Percentiles rank a stretch among this genome's conserved stretches.
phyloP scores from a whole-genome alignment of 1,139 yeast species.

The Arxiozyma bovina region DNA sequence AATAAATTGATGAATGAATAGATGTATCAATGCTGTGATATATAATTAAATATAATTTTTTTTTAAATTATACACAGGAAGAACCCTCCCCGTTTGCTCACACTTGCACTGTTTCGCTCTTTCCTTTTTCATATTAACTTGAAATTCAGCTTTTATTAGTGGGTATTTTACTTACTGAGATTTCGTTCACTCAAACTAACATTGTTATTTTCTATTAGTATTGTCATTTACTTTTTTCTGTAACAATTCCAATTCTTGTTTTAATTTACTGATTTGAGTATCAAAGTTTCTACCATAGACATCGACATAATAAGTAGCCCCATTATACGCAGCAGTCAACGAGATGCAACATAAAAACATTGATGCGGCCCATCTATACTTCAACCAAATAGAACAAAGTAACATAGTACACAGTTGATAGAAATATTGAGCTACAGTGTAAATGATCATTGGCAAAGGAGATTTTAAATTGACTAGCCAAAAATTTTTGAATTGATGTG shows the following conservation, averaged over 20 bases:
- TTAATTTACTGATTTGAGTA: slow-evolving; percentile 70
- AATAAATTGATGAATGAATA: not conserved
- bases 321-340: slow-evolving; percentile 75
- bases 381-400: slow-evolving; percentile 80
- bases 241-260: slow-evolving; percentile 53
- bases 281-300: slow-evolving; percentile 77
- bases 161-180: not conserved
- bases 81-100: not conserved
- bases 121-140: not conserved
- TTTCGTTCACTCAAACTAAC: not conserved
- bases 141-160: not conserved
- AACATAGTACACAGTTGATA: slow-evolving; percentile 87
- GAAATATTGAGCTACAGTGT: slow-evolving; percentile 75
- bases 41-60: not conserved
- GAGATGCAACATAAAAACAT: slow-evolving; percentile 64
- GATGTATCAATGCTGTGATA: not conserved
- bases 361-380: slow-evolving; percentile 57
- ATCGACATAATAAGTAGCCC: slow-evolving; percentile 90
- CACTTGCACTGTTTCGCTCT: not conserved
- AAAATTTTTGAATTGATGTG: slow-evolving; percentile 50
- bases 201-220: not conserved
- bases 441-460: slow-evolving; percentile 75
- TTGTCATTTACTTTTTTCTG: slow-evolving; percentile 28
- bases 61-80: no score
- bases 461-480: slow-evolving; percentile 87